A percentile compares a stretch with the other conserved stretches of the same genome.
Conservation (phyloP, 192 early-diverging fungal species). For the Polychytrium aggregatum region DNA sequence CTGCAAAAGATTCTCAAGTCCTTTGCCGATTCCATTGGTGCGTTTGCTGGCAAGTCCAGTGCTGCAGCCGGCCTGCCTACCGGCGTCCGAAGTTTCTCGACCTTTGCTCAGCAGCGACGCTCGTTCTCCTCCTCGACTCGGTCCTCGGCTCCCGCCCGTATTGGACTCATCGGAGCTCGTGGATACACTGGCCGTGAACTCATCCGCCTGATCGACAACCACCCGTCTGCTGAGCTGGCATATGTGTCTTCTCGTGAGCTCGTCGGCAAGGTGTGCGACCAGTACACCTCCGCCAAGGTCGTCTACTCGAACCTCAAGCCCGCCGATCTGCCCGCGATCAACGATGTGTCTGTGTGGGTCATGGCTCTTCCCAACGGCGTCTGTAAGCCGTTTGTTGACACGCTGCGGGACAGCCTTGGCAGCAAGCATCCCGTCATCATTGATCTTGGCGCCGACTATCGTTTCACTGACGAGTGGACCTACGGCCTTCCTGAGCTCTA, state of each 20-base stretch:
- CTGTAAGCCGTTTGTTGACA: slow-evolving; percentile 84
- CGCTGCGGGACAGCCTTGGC: slow-evolving; percentile 42
- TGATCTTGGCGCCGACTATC: slow-evolving; percentile 89
- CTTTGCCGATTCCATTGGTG: slow-evolving; percentile 1
- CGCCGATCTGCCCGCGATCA: slow-evolving; percentile 40
- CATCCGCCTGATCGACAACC: slow-evolving; percentile 72
- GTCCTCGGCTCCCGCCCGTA: slow-evolving; percentile 3
- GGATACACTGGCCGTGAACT: slow-evolving; percentile 95
- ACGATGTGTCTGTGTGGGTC: slow-evolving; percentile 89
- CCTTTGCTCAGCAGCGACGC: not conserved
- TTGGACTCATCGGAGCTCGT: slow-evolving; percentile 94
- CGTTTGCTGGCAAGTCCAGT: slow-evolving; percentile 43
- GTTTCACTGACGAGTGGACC: slow-evolving; percentile 77
- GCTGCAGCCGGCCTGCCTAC: not conserved
- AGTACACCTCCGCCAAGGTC: slow-evolving; percentile 59
- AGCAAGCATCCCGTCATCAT: slow-evolving; percentile 57
- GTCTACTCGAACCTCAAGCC: slow-evolving; percentile 75
- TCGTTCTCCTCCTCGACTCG: slow-evolving; percentile 2
- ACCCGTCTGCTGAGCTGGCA: slow-evolving; percentile 74
- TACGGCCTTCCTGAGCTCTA: slow-evolving; percentile 61
- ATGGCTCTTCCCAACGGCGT: slow-evolving; percentile 94
- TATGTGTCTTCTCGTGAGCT: slow-evolving; percentile 93
- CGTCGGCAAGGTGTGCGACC: slow-evolving; percentile 68
- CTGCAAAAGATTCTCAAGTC: slow-evolving; percentile 58
- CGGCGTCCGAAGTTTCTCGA: slow-evolving; percentile 7